Evolutionary conservation across 1,284 basidiomycete species (phyloP).

Genomic region (Sporisorium reilianum): DNA sequence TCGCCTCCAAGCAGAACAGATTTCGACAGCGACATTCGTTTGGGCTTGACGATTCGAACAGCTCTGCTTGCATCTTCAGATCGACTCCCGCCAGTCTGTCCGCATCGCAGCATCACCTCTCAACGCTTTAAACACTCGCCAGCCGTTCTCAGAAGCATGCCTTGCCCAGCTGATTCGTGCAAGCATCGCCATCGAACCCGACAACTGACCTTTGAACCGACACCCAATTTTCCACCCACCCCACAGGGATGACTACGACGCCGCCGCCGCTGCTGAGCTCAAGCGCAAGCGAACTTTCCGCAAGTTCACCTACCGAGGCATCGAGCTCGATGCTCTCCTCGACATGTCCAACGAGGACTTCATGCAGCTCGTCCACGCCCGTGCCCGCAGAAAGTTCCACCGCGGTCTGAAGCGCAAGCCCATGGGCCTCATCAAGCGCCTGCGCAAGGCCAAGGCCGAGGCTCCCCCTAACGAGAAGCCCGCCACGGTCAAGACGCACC

Average conservation of each 20-base stretch:
- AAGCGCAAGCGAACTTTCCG: conserved; percentile 94
- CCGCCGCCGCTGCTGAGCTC: conserved; percentile 69
- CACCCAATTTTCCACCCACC: neutral
- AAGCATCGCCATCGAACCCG: neutral
- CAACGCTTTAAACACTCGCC: neutral
- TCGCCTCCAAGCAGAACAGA: too few relatives aligned
- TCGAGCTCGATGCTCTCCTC: conserved; percentile 89
- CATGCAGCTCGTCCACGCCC: conserved; percentile 92
- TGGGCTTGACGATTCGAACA: too few relatives aligned
- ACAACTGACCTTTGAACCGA: conserved; percentile 8
- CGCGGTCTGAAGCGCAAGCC: conserved; percentile 98
- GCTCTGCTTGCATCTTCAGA: neutral
- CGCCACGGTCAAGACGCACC: conserved; percentile 96
- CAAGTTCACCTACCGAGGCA: conserved; percentile 97
- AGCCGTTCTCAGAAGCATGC: conserved; percentile 1
- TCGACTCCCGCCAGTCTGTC: neutral
- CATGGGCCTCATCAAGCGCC: conserved; percentile 99
- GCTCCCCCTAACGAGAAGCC: conserved; percentile 98
- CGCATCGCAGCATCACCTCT: neutral
- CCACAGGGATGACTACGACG: conserved; percentile 69
- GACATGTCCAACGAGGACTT: conserved; percentile 88
- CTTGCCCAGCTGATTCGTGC: neutral
- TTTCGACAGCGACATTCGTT: too few relatives aligned
- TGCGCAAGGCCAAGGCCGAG: conserved; percentile 99
- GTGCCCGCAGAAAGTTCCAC: conserved; percentile 98